Conservation (phyloP, 2,329 filamentous ascomycete genomes). For the Trichoderma citrinoviride region DNA sequence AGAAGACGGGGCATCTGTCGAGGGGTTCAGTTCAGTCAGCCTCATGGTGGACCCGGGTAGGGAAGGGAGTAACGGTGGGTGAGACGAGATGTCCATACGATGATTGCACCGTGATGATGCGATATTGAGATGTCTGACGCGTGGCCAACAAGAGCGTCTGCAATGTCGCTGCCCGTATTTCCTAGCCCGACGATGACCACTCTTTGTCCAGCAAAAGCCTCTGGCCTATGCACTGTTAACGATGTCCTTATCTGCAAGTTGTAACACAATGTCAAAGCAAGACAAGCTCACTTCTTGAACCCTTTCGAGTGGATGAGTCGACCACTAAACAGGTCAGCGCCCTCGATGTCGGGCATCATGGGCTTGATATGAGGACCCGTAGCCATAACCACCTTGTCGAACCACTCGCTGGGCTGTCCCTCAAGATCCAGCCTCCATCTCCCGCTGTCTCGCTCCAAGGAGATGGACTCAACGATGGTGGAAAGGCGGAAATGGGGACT, state of each 20-base stretch:
- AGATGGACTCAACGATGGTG: conserved; percentile 28
- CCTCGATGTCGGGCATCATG: conserved; percentile 38
- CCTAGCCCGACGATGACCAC: conserved; percentile 47
- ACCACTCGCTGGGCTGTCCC: conserved; percentile 25
- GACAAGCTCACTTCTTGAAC: conserved; percentile 25
- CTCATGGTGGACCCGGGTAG: background rate
- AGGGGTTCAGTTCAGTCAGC: conserved; percentile 1
- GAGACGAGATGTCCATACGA: conserved; percentile 7
- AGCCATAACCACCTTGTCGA: conserved; percentile 42
- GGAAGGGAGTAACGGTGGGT: too few relatives aligned
- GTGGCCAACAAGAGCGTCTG: conserved; percentile 34
- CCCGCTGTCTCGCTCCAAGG: conserved; percentile 17
- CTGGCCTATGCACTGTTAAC: conserved; percentile 24
- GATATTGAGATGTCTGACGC: conserved; percentile 27
- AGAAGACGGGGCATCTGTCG: conserved; percentile 30
- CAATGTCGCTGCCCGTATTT: conserved; percentile 37
- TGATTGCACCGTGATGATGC: conserved; percentile 29
- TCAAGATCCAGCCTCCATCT: conserved; percentile 35
- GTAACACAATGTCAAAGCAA: background rate
- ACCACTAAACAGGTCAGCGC: conserved; percentile 34
- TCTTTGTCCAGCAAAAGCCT: conserved; percentile 33
- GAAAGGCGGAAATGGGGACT: conserved; percentile 31
- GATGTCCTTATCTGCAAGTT: background rate
- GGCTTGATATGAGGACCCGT: conserved; percentile 38
- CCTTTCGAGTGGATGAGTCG: conserved; percentile 26